Conservation (phyloP, 495 filamentous ascomycete species). For the Cercophora sp. region DNA sequence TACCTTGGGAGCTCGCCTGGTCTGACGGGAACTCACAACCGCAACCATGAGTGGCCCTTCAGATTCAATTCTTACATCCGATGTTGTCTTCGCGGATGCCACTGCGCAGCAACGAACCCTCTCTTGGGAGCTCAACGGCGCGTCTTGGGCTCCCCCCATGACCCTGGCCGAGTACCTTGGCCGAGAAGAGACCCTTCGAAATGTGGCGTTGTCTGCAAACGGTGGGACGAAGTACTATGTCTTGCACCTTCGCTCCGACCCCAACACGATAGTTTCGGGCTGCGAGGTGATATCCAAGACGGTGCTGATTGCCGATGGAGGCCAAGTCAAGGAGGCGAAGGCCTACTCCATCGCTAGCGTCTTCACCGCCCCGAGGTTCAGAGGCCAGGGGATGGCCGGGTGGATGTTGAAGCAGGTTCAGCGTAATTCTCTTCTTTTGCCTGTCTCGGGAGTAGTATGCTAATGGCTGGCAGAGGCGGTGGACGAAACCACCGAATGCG, state of each 20-base stretch:
- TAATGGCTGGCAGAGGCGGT: no score
- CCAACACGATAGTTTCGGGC: conserved; percentile 16
- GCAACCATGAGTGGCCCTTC: no score
- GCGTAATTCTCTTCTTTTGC: no score
- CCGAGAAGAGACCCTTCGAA: conserved; percentile 16
- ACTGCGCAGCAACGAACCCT: conserved; percentile 18
- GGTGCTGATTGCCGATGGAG: conserved; percentile 10
- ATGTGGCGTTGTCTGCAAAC: conserved; percentile 14
- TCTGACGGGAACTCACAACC: no score
- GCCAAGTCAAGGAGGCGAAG: not conserved
- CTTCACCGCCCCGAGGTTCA: conserved; percentile 18
- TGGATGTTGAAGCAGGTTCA: conserved; percentile 15
- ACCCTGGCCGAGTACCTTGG: conserved; percentile 17
- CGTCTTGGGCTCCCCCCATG: conserved; percentile 20
- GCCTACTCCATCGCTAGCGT: conserved; percentile 19
- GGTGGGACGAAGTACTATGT: conserved; percentile 19
- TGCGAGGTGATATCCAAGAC: conserved; percentile 19
- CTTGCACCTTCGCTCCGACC: conserved; percentile 17
- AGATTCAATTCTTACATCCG: no score
- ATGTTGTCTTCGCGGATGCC: conserved; percentile 16
- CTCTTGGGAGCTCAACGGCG: conserved; percentile 21
- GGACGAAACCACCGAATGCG: not conserved
- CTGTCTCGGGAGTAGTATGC: no score
- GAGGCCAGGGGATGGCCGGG: conserved; percentile 15
- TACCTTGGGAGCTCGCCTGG: no score